Conservation (phyloP, 306 rosid species). For the Dryas octopetala region DNA sequence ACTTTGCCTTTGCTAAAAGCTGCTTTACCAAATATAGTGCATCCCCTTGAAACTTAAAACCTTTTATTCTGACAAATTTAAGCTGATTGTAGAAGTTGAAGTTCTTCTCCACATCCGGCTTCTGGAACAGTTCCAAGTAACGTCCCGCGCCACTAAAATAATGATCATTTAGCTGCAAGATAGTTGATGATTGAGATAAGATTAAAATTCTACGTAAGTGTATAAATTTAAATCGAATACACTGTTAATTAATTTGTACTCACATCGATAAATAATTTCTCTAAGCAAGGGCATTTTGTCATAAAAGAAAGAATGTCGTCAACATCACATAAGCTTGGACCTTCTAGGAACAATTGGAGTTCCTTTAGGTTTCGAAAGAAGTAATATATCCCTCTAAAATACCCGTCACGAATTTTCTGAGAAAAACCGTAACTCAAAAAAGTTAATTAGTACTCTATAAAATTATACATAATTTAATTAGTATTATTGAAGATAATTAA, state of each 20-base stretch:
- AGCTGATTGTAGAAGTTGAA: constrained; percentile 1
- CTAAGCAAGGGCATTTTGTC: constrained; percentile 32
- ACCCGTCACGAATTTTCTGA: constrained; percentile 15
- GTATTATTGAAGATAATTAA: too few species aligned
- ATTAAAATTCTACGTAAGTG: too few species aligned
- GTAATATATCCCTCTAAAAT: neutral
- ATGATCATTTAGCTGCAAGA: too few species aligned
- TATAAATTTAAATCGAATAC: too few species aligned
- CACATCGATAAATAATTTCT: constrained; percentile 44
- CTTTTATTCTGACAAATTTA: constrained; percentile 30
- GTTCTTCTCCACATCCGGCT: neutral
- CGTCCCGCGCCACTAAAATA: constrained; percentile 6
- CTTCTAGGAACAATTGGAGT: constrained; percentile 43
- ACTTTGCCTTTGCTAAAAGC: constrained; percentile 21
- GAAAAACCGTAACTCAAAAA: constrained; percentile 32
- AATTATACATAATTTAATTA: too few species aligned
- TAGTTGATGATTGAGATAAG: too few species aligned
- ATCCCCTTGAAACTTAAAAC: constrained; percentile 27
- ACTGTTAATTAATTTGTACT: constrained; percentile 17
- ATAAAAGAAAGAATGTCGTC: constrained; percentile 33
- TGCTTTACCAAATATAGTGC: constrained; percentile 23
- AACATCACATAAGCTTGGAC: constrained; percentile 33
- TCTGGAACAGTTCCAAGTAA: constrained; percentile 38
- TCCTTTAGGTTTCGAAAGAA: constrained; percentile 28
- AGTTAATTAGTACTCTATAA: neutral